Percentiles rank a stretch among this genome's conserved stretches.
Evolutionary conservation across 1,139 yeast genomes (phyloP).

Genomic region (Torulaspora pretoriensis): DNA sequence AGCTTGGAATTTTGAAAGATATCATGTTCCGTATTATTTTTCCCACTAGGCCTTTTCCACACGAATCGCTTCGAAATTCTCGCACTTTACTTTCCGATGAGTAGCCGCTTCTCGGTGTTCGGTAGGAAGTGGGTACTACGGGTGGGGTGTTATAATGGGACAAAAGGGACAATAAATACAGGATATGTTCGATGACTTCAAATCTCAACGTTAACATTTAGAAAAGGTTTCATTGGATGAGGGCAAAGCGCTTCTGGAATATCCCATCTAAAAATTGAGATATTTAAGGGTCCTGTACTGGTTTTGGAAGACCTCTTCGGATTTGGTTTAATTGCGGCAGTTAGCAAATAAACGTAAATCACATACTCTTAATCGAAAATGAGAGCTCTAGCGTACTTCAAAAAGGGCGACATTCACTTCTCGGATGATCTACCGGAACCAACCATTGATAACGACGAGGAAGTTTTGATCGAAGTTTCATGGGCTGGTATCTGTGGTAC

Average conservation of each 20-base stretch:
- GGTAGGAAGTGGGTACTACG: background rate
- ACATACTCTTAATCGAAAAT: conserved; percentile 22
- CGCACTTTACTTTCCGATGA: background rate
- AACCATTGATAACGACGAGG: conserved; percentile 37
- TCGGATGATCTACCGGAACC: conserved; percentile 40
- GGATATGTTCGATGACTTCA: background rate
- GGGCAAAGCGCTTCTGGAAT: background rate
- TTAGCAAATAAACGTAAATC: background rate
- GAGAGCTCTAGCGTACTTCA: conserved; percentile 47
- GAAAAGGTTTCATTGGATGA: background rate
- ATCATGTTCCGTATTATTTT: too few species aligned
- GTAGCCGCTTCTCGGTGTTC: background rate
- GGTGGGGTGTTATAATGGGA: background rate
- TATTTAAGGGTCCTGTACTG: background rate
- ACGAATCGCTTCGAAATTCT: background rate
- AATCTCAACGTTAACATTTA: background rate
- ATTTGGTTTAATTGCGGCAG: too few species aligned
- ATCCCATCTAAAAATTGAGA: background rate
- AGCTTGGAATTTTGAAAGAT: too few species aligned
- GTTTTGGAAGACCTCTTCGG: background rate
- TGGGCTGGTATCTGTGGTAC: conserved; percentile 54
- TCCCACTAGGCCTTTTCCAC: too few species aligned
- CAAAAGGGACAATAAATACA: background rate
- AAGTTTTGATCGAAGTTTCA: conserved; percentile 44
- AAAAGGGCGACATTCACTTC: conserved; percentile 41